Conservation (phyloP, 2,329 filamentous ascomycete species). For the Diaporthe vexans region DNA sequence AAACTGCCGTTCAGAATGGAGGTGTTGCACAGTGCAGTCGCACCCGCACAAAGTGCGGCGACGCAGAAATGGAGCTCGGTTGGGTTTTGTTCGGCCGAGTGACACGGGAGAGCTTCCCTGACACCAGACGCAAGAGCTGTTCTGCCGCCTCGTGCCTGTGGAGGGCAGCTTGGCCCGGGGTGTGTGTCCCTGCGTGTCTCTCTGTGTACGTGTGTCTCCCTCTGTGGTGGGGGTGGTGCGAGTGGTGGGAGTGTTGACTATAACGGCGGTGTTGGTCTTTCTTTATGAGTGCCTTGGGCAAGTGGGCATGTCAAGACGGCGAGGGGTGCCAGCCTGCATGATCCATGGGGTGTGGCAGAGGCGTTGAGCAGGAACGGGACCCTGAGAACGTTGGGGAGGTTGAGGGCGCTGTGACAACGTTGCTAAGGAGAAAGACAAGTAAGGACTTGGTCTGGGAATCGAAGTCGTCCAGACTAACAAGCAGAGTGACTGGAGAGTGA, state of each 20-base stretch:
- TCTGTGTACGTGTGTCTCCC: too few relatives aligned
- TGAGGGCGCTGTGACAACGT: background rate
- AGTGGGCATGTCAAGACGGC: slow-evolving; percentile 27
- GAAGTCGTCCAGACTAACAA: slow-evolving; percentile 27
- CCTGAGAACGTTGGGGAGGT: slow-evolving; percentile 31
- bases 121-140: background rate
- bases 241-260: background rate
- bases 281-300: background rate
- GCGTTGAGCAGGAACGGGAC: slow-evolving; percentile 8
- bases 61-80: slow-evolving; percentile 22
- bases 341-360: background rate
- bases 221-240: too few relatives aligned
- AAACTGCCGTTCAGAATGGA: background rate
- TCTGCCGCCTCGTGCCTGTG: too few relatives aligned
- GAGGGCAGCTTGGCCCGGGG: background rate
- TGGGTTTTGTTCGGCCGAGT: slow-evolving; percentile 29
- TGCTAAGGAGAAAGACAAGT: slow-evolving; percentile 1
- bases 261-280: background rate
- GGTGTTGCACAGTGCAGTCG: slow-evolving; percentile 23
- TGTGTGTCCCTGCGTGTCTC: background rate
- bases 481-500: background rate
- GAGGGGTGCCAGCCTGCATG: slow-evolving; percentile 27
- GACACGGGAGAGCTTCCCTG: background rate
- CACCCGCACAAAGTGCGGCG: slow-evolving; percentile 13
- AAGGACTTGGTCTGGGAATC: slow-evolving; percentile 22